These are phyloP conservation scores for Pugionium dolabratum DNA, from an alignment of 345 rosid species.

Conservation along the genomic window DNA sequence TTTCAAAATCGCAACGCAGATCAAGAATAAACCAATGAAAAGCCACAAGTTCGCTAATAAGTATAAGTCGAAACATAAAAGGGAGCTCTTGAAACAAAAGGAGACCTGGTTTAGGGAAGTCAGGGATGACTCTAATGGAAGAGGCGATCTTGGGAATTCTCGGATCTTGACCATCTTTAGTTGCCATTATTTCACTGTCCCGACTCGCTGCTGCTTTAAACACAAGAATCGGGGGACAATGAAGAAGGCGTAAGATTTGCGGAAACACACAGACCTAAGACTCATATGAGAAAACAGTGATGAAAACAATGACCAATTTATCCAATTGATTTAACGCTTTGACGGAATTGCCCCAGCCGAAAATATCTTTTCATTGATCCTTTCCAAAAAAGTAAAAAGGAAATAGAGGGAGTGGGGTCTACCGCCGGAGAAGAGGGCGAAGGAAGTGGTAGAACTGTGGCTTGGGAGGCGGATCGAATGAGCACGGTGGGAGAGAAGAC, in stretches of 20 bases:
- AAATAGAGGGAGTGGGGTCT: not conserved
- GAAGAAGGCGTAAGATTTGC: slow-evolving; percentile 17
- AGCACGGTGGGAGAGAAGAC: slow-evolving; percentile 17
- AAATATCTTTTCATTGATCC: slow-evolving; percentile 13
- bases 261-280: slow-evolving; percentile 24
- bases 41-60: not conserved
- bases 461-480: slow-evolving; percentile 27
- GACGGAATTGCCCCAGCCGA: slow-evolving; percentile 40
- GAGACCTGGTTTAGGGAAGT: slow-evolving; percentile 90
- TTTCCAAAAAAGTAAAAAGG: not conserved
- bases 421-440: slow-evolving; percentile 27
- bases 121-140: slow-evolving; percentile 78
- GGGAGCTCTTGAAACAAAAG: not conserved
- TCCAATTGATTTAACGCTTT: slow-evolving; percentile 19
- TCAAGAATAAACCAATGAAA: slow-evolving; percentile 3
- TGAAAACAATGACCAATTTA: slow-evolving; percentile 26
- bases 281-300: not conserved
- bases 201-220: slow-evolving; percentile 34
- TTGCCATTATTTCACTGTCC: slow-evolving; percentile 49
- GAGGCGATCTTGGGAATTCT: slow-evolving; percentile 67
- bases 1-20: slow-evolving; percentile 2
- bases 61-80: too few species aligned
- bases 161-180: slow-evolving; percentile 53
- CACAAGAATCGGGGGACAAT: slow-evolving; percentile 23
- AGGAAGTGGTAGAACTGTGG: slow-evolving; percentile 17